Conservation (phyloP, 331 rosid genomes). For the Acacia pycnantha region DNA sequence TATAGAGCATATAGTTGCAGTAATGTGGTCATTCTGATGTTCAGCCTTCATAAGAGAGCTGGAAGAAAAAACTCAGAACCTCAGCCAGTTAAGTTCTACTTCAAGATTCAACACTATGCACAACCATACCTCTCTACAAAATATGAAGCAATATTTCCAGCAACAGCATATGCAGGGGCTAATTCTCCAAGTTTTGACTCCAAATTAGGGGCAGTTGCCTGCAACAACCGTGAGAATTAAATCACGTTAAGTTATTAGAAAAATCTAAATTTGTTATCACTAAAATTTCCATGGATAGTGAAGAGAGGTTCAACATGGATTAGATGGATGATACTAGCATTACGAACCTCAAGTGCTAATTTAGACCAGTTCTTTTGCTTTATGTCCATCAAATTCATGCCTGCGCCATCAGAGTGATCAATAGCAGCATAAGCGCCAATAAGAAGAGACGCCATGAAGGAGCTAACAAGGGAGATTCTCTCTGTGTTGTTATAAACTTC, state of each 20-base stretch:
- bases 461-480: conserved; percentile 93
- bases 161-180: conserved; percentile 84
- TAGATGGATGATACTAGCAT: background rate
- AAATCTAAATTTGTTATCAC: background rate
- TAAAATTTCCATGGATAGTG: background rate
- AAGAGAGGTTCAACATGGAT: conserved; percentile 6
- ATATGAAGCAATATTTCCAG: conserved; percentile 78
- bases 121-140: conserved; percentile 70
- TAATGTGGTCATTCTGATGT: background rate
- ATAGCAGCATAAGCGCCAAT: conserved; percentile 75
- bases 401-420: conserved; percentile 88
- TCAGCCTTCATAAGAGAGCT: background rate
- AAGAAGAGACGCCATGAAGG: conserved; percentile 84
- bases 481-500: conserved; percentile 69
- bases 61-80: background rate
- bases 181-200: conserved; percentile 81
- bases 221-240: conserved; percentile 31
- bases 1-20: background rate
- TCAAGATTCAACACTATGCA: background rate
- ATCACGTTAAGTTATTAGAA: conserved; percentile 5
- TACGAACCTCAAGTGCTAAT: conserved; percentile 66
- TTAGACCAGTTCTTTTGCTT: conserved; percentile 70
- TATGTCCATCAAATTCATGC: conserved; percentile 97
- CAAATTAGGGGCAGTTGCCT: conserved; percentile 86
- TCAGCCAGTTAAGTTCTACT: background rate